phyloP scores from a whole-genome alignment of 2,329 filamentous ascomycete species.

The Fusarium pseudonygamai region DNA sequence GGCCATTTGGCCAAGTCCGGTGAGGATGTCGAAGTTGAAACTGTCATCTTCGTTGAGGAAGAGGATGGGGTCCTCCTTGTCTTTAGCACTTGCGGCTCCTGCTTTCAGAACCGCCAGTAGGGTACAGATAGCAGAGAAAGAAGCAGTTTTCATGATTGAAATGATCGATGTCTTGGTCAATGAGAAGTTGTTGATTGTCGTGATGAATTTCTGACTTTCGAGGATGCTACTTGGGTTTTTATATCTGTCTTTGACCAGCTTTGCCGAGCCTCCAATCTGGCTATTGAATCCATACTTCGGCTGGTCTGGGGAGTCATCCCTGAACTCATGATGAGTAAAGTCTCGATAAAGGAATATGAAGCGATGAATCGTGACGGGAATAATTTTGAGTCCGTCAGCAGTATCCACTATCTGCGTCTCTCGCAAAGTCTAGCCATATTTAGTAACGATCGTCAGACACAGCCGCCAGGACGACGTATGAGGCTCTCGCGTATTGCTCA shows the following conservation, averaged over 20 bases:
- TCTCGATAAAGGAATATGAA: neutral
- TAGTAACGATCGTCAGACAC: neutral
- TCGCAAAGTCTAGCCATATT: constrained; percentile 18
- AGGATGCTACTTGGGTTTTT: neutral
- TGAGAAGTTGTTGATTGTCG: neutral
- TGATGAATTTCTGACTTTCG: fast-evolving
- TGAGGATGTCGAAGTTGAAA: constrained; percentile 32
- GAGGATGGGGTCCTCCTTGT: neutral
- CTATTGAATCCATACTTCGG: fast-evolving
- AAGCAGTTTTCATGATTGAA: neutral
- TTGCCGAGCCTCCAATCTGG: fast-evolving
- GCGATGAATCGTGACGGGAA: neutral
- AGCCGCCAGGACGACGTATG: constrained; percentile 2
- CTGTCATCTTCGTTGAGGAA: constrained; percentile 14
- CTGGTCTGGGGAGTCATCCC: neutral
- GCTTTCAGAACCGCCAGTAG: neutral
- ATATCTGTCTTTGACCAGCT: neutral
- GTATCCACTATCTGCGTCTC: neutral
- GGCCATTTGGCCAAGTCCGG: neutral
- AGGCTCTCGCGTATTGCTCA: neutral
- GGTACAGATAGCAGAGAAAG: fast-evolving
- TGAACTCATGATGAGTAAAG: neutral
- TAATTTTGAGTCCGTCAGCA: neutral
- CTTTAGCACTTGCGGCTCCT: neutral
- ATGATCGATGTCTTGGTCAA: neutral